Conservation (phyloP, 2,329 filamentous ascomycete species). For the Colletotrichum caudatum region DNA sequence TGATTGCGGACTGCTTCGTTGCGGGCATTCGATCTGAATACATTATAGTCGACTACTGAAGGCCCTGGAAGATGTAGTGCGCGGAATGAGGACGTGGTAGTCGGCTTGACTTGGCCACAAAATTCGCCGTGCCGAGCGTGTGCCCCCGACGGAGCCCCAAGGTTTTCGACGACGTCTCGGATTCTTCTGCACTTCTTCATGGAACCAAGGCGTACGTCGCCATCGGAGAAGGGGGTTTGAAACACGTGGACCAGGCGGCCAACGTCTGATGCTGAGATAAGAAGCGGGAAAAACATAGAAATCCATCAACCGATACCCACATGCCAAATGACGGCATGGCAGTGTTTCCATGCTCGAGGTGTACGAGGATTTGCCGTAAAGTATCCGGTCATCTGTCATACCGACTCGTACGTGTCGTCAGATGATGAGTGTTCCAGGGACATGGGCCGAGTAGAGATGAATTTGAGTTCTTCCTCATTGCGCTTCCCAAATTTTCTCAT, state of each 20-base stretch:
- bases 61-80: neutral
- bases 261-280: neutral
- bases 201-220: conserved; percentile 21
- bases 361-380: conserved; percentile 5
- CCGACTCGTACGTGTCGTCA: conserved; percentile 12
- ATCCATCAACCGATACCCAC: neutral
- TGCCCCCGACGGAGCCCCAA: conserved; percentile 8
- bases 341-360: neutral
- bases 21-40: neutral
- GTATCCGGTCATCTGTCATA: conserved; percentile 16
- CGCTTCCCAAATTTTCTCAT: neutral
- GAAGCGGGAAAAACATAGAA: neutral
- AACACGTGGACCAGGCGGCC: conserved; percentile 20
- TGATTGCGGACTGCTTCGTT: neutral
- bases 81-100: neutral
- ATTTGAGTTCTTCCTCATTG: neutral
- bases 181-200: conserved; percentile 9
- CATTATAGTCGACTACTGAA: neutral
- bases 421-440: conserved; percentile 14
- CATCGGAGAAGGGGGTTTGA: neutral
- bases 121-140: conserved; percentile 14
- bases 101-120: conserved; percentile 5
- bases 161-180: conserved; percentile 31
- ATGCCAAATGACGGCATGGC: conserved; percentile 6
- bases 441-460: conserved; percentile 19